Evolutionary conservation across 2,329 filamentous ascomycete genomes (phyloP).

Genomic region (Myriosclerotinia scirpicola): DNA sequence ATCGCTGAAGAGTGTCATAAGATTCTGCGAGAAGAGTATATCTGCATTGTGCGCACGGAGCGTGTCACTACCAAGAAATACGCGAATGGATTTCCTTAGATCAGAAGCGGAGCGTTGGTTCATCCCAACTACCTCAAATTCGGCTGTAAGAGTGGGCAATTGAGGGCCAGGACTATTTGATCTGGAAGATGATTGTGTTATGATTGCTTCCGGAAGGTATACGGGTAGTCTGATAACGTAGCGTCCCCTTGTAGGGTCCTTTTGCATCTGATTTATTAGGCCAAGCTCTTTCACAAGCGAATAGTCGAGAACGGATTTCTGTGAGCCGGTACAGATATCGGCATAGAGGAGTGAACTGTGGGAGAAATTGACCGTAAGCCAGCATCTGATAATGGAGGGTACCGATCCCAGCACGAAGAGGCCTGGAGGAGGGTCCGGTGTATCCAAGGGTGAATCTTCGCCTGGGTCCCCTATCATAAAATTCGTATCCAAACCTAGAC

Average conservation of each 20-base stretch:
- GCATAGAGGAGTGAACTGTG: conserved; percentile 88
- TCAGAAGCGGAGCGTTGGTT: conserved; percentile 52
- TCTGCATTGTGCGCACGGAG: conserved; percentile 85
- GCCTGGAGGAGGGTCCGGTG: conserved; percentile 75
- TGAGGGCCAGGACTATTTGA: conserved; percentile 72
- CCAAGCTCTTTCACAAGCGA: conserved; percentile 74
- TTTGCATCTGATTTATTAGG: conserved; percentile 63
- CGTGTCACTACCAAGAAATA: conserved; percentile 88
- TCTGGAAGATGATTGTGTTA: conserved; percentile 72
- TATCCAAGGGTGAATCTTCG: conserved; percentile 68
- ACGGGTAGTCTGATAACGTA: conserved; percentile 75
- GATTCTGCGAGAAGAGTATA: conserved; percentile 87
- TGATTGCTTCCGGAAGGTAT: conserved; percentile 87
- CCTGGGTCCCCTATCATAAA: conserved; percentile 62
- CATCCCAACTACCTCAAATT: conserved; percentile 70
- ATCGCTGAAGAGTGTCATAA: conserved; percentile 81
- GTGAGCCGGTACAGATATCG: conserved; percentile 87
- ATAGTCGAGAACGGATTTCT: conserved; percentile 78
- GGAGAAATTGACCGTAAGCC: conserved; percentile 87
- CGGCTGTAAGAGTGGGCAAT: conserved; percentile 76
- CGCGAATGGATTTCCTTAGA: conserved; percentile 67
- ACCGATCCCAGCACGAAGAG: conserved; percentile 85
- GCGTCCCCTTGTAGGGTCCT: conserved; percentile 60
- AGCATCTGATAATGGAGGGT: conserved; percentile 92
- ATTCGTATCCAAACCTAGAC: conserved; percentile 77